Percentiles rank a stretch among this genome's conserved stretches.
Conservation (phyloP, 495 filamentous ascomycete genomes). For the Amphirosellinia nigrospora region DNA sequence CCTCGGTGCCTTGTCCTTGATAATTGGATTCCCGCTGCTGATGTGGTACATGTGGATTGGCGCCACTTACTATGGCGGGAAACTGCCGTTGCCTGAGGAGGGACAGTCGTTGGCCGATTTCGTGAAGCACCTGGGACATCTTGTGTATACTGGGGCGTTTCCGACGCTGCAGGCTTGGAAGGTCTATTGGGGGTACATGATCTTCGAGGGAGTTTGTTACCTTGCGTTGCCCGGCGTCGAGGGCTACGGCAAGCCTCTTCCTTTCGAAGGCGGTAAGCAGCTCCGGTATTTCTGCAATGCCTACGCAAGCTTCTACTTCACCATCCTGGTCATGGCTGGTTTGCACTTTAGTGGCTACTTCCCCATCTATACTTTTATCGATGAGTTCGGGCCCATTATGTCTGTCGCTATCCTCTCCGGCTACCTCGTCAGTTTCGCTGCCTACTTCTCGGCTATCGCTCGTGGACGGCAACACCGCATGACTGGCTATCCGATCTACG, state of each 20-base stretch:
- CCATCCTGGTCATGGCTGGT: conserved; percentile 66
- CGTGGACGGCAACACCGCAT: conserved; percentile 88
- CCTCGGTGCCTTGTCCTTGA: conserved; percentile 76
- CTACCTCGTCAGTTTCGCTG: conserved; percentile 76
- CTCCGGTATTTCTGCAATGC: conserved; percentile 93
- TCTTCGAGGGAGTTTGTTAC: conserved; percentile 83
- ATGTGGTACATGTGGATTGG: conserved; percentile 99
- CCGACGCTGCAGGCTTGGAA: conserved; percentile 80
- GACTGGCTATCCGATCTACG: conserved; percentile 90
- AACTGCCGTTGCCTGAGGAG: conserved; percentile 70
- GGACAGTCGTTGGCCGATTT: conserved; percentile 74
- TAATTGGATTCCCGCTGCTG: conserved; percentile 87
- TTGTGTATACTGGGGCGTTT: conserved; percentile 82
- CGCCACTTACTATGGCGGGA: conserved; percentile 85
- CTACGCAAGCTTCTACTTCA: conserved; percentile 84
- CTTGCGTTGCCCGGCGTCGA: conserved; percentile 83
- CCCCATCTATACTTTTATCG: conserved; percentile 90
- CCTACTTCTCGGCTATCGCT: conserved; percentile 80
- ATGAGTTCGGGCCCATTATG: conserved; percentile 92
- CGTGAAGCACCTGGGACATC: conserved; percentile 63
- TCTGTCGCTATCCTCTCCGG: conserved; percentile 90
- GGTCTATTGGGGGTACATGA: conserved; percentile 91
- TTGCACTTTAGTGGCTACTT: conserved; percentile 86
- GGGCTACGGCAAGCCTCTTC: conserved; percentile 83
- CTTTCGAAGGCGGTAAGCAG: conserved; percentile 80